Percentiles rank a stretch among this genome's conserved stretches.
These are phyloP conservation scores for Sporormia fimetaria DNA, from an alignment of 495 filamentous ascomycete species.

Conservation along the genomic window DNA sequence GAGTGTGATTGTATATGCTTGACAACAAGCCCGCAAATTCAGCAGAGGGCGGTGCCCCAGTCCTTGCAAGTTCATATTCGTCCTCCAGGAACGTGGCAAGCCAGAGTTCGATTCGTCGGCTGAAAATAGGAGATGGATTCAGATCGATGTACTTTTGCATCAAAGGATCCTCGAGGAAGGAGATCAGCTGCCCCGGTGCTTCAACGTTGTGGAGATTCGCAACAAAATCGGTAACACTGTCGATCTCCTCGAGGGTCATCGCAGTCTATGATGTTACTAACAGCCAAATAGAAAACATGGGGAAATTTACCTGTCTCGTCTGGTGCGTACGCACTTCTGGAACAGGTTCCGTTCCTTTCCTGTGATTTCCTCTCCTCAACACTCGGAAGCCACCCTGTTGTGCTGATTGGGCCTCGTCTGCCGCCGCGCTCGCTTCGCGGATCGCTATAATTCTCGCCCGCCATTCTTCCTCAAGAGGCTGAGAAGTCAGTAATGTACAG, in stretches of 20 bases:
- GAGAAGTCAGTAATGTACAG: constrained; percentile 10
- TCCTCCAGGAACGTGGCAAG: constrained; percentile 26
- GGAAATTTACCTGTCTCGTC: constrained; percentile 46
- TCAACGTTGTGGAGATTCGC: constrained; percentile 68
- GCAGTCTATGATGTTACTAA: constrained; percentile 36
- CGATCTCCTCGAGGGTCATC: constrained; percentile 68
- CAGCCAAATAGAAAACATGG: constrained; percentile 5
- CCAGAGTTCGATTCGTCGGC: constrained; percentile 26
- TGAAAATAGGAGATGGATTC: constrained; percentile 41
- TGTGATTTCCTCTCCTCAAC: constrained; percentile 37
- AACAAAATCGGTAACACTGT: constrained; percentile 59
- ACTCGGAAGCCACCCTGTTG: constrained; percentile 43
- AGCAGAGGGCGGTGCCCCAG: constrained; percentile 2
- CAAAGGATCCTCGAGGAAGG: constrained; percentile 61
- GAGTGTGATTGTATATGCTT: constrained; percentile 36
- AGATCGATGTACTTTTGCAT: constrained; percentile 66
- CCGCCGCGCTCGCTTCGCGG: constrained; percentile 43
- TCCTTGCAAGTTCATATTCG: constrained; percentile 10
- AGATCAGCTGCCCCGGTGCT: constrained; percentile 68
- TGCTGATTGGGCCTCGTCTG: neutral
- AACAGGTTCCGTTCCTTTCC: constrained; percentile 38
- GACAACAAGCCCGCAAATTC: constrained; percentile 18
- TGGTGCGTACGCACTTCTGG: constrained; percentile 65
- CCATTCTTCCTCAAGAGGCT: constrained; percentile 76
- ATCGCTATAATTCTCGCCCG: constrained; percentile 53